Evolutionary conservation across 1,139 yeast species (phyloP).

Genomic region (Meyerozyma carpophila): DNA sequence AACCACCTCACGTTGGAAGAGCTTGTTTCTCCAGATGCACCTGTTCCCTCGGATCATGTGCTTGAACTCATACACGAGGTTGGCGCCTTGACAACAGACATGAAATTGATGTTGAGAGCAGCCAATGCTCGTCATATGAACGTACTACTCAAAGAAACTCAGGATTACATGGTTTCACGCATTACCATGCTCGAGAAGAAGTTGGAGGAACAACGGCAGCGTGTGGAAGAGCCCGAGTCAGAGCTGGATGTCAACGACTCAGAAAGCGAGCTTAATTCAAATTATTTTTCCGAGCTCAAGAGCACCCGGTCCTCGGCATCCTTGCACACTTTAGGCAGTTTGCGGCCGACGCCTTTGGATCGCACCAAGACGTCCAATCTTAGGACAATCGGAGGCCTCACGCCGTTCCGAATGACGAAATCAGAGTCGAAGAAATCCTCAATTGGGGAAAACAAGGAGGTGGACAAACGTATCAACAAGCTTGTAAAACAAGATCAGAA

Average conservation of each 20-base stretch:
- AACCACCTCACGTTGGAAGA: constrained; percentile 41
- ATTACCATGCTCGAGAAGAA: constrained; percentile 15
- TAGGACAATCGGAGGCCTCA: constrained; percentile 20
- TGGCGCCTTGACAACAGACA: constrained; percentile 56
- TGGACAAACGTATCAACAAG: constrained; percentile 27
- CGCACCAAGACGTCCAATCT: constrained; percentile 9
- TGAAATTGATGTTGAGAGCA: constrained; percentile 59
- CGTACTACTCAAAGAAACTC: constrained; percentile 32
- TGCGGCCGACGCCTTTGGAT: neutral
- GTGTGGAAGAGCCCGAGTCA: neutral
- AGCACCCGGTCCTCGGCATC: neutral
- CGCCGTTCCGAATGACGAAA: constrained; percentile 25
- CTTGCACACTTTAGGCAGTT: neutral
- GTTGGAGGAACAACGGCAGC: constrained; percentile 10
- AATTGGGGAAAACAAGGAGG: constrained; percentile 18
- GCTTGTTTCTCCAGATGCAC: constrained; percentile 46
- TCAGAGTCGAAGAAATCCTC: constrained; percentile 12
- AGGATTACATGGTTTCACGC: constrained; percentile 20
- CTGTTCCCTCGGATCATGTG: constrained; percentile 48
- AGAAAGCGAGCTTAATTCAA: neutral
- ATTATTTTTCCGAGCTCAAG: neutral
- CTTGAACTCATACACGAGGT: constrained; percentile 57
- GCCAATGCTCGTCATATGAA: constrained; percentile 58
- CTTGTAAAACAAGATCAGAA: constrained; percentile 27
- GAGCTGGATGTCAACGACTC: neutral